Evolutionary conservation across 1,284 basidiomycete species (phyloP).

Genomic region (Rhodofomes roseus): DNA sequence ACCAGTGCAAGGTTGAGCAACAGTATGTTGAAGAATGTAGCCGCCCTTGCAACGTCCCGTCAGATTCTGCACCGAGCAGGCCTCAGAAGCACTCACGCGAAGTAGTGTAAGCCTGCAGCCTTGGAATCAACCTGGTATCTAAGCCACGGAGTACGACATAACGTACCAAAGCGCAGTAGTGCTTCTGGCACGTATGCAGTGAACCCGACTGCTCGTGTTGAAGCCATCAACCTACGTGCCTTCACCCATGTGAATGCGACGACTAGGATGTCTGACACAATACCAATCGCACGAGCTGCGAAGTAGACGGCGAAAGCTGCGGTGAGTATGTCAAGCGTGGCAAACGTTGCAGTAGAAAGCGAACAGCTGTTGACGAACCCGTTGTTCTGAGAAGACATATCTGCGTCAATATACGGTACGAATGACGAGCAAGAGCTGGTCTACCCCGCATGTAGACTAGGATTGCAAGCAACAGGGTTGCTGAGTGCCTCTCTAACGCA

Average conservation of each 20-base stretch:
- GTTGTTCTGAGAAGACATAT: neutral
- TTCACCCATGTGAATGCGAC: neutral
- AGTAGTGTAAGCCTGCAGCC: neutral
- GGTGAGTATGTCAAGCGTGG: neutral
- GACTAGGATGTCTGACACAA: neutral
- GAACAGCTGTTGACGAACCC: neutral
- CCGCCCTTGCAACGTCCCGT: neutral
- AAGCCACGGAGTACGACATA: no score
- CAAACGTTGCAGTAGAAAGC: neutral
- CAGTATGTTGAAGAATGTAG: neutral
- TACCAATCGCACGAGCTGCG: neutral
- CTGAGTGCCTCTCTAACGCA: neutral
- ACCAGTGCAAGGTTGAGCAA: neutral
- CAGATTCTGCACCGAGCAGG: neutral
- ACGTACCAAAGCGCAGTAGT: neutral
- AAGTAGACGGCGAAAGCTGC: neutral
- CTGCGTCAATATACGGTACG: neutral
- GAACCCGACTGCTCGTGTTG: neutral
- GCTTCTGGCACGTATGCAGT: neutral
- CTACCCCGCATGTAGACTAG: neutral
- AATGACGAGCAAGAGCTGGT: neutral
- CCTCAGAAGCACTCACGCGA: neutral
- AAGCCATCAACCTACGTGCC: neutral
- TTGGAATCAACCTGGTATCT: neutral
- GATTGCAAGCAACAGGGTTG: neutral